A percentile compares a stretch with the other conserved stretches of the same genome.
phyloP scores from a whole-genome alignment of 73 alveolate species.

The Uronychia binucleata region DNA sequence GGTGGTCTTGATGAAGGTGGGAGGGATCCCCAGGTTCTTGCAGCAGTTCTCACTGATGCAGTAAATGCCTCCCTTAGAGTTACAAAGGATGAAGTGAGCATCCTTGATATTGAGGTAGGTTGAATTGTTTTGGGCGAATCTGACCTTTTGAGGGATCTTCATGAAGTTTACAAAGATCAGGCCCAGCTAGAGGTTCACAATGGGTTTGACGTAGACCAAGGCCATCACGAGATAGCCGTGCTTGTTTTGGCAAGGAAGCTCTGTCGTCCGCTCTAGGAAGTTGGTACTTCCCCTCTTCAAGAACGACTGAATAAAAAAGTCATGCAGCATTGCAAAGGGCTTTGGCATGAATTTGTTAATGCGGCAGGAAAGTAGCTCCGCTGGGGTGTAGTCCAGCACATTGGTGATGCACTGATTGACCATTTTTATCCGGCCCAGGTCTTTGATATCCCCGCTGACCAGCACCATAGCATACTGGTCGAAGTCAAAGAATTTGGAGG shows the following conservation, averaged over 20 bases:
- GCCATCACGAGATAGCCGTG: conserved; percentile 16
- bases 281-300: conserved; percentile 32
- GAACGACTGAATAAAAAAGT: conserved; percentile 14
- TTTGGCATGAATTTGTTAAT: conserved; percentile 46
- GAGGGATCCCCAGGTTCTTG: conserved; percentile 49
- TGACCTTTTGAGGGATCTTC: conserved; percentile 31
- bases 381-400: conserved; percentile 45
- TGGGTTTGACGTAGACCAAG: conserved; percentile 31
- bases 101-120: conserved; percentile 25
- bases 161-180: conserved; percentile 36
- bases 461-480: conserved; percentile 42
- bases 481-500: conserved; percentile 33
- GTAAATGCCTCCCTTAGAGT: conserved; percentile 14
- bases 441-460: conserved; percentile 48
- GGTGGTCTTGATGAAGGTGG: conserved; percentile 25
- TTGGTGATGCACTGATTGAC: conserved; percentile 15
- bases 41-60: conserved; percentile 41
- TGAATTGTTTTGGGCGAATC: conserved; percentile 5
- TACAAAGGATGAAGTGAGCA: conserved; percentile 47
- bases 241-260: conserved; percentile 15
- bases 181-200: conserved; percentile 33
- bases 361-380: conserved; percentile 19
- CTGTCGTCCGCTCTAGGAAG: conserved; percentile 22
- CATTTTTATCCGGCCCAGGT: conserved; percentile 30
- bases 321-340: conserved; percentile 34